Evolutionary conservation across 345 rosid genomes (phyloP), one percentile per base, ranked within the genome.

Genomic region (Boechera stricta): DNA sequence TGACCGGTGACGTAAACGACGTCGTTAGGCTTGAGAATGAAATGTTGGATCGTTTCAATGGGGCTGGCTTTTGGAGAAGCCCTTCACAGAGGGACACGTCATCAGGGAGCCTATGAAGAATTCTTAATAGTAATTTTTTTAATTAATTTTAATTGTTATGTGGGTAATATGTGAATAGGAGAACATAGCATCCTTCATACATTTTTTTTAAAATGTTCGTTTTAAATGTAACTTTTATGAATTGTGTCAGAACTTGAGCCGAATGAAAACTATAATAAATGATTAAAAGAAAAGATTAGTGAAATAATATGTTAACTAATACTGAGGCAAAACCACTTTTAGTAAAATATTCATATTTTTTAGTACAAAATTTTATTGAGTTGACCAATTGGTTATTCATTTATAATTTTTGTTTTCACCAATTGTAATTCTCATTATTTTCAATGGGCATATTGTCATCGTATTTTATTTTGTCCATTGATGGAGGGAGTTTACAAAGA

Each of bases 31-130:
- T 86, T 63, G 87, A 86, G 56, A 79, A 84, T n/a, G 89, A 86
- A 41, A 86, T 82, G 86, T 79, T 83, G 87, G 86, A 86, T 8
- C 84, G 67, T 6, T 86, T 86, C 29, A 77, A 79, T 29, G 80
- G 82, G 15, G 67, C 86, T 13, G 89, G 87, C 12, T 86, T 86
- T 61, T 84, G 89, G 87, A 81, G 87, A 72, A 86, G 89, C 63
- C 85, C 86, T 11, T 86, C 89, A 2, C 83, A 86, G 16, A 61
- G 18, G 33, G 49, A 61, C 33, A 61, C 64, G 45, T 60, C 64
- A 60, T 18, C 64, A 36, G 64, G 64, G 18, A 60, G 45, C n/a
- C 9, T 36, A 10, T 60, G 29, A 60, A 13, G 29, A 60, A 13
- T 16, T 38, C 38, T 7, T 15, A 35, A 33, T 58, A 33, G 64